These are phyloP conservation scores for Clonostachys solani DNA, from an alignment of 2,329 filamentous ascomycete genomes.

Conservation along the genomic window DNA sequence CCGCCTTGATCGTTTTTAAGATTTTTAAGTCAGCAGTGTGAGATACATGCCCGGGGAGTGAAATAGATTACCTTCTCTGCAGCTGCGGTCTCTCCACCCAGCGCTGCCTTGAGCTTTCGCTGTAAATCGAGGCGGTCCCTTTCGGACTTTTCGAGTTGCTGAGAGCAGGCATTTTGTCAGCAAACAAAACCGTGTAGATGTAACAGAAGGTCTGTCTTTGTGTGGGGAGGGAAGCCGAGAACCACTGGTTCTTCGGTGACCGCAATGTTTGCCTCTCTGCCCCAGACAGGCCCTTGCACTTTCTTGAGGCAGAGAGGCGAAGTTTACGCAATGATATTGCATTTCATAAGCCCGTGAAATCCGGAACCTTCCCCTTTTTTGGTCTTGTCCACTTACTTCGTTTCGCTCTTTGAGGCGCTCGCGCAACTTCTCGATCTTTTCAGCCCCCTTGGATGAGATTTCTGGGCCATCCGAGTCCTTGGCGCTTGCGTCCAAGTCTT, in stretches of 20 bases:
- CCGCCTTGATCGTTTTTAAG: constrained; percentile 28
- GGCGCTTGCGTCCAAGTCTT: constrained; percentile 29
- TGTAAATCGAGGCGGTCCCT: constrained; percentile 52
- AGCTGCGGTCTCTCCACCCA: constrained; percentile 41
- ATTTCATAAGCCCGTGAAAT: too few relatives aligned
- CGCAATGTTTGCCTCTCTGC: too few relatives aligned
- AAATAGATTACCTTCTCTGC: constrained; percentile 33
- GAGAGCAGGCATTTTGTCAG: neutral
- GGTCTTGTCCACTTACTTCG: constrained; percentile 43
- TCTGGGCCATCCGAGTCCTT: constrained; percentile 27
- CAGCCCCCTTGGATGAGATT: constrained; percentile 33
- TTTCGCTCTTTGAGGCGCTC: constrained; percentile 50
- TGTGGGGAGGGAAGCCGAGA: too few relatives aligned
- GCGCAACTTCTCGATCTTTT: constrained; percentile 56
- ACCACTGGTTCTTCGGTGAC: too few relatives aligned
- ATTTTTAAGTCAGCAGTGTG: neutral
- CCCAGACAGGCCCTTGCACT: too few relatives aligned
- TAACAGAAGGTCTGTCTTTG: too few relatives aligned
- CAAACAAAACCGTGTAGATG: too few relatives aligned
- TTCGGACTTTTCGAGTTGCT: constrained; percentile 58
- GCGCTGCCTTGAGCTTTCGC: constrained; percentile 46
- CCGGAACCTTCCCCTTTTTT: neutral
- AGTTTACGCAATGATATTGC: too few relatives aligned
- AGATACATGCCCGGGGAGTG: neutral
- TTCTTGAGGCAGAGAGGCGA: too few relatives aligned